Percentiles rank a stretch among this genome's conserved stretches.
Evolutionary conservation across 1,139 yeast genomes (phyloP).

Genomic region (Diutina pseudorugosa): DNA sequence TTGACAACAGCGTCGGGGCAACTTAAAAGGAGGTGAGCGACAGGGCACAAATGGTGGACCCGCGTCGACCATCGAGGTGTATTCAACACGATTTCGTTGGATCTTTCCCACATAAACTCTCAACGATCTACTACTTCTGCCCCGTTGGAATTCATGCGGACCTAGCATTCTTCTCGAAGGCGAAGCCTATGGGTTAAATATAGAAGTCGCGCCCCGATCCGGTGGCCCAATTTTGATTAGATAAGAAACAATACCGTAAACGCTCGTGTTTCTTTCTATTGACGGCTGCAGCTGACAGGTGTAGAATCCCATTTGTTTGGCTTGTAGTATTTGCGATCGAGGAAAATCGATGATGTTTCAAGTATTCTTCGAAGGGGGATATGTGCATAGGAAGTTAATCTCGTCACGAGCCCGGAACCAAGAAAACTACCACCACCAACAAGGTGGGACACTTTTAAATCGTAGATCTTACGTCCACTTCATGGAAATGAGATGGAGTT

Average conservation of each 20-base stretch:
- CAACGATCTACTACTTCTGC: too few relatives aligned
- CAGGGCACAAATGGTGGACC: neutral
- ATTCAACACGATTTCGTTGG: too few relatives aligned
- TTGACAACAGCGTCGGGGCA: neutral
- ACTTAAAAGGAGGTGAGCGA: neutral
- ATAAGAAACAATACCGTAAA: neutral
- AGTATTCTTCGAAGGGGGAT: neutral
- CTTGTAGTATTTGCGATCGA: neutral
- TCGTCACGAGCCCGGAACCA: neutral
- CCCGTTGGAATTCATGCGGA: too few relatives aligned
- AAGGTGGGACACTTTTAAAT: too few relatives aligned
- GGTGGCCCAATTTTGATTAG: neutral
- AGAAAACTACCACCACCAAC: too few relatives aligned
- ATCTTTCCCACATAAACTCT: too few relatives aligned
- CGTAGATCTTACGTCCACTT: too few relatives aligned
- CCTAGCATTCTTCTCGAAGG: too few relatives aligned
- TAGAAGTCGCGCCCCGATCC: neutral
- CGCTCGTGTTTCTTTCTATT: neutral
- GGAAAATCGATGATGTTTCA: too few relatives aligned
- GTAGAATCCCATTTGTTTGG: neutral
- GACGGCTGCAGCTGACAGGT: too few relatives aligned
- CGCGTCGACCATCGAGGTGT: neutral
- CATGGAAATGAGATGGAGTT: too few relatives aligned
- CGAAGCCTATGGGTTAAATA: neutral
- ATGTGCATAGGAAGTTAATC: neutral